phyloP scores from a whole-genome alignment of 2,329 filamentous ascomycete species.

The Sclerotinia borealis region DNA sequence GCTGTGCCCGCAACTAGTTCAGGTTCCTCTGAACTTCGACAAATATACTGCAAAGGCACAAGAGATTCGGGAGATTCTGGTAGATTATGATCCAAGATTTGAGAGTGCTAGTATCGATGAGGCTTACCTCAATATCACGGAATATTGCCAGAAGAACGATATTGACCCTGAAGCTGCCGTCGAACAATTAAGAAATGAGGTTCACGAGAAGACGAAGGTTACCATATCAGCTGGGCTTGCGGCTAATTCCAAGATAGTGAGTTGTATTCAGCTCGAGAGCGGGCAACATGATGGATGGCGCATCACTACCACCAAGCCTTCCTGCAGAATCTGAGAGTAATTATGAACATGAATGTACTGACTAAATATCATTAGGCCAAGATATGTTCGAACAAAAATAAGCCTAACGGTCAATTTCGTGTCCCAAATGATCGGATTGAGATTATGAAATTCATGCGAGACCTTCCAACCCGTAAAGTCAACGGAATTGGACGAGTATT shows the following conservation, averaged over 20 bases:
- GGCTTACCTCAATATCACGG: slow-evolving; percentile 90
- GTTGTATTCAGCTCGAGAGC: not conserved
- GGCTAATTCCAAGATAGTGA: slow-evolving; percentile 71
- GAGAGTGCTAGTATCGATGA: slow-evolving; percentile 95
- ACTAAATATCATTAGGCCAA: slow-evolving; percentile 51
- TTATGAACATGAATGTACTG: not conserved
- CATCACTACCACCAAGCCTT: not conserved
- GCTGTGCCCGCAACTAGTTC: slow-evolving; percentile 78
- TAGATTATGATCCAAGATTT: slow-evolving; percentile 82
- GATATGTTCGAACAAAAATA: slow-evolving; percentile 92
- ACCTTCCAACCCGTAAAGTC: slow-evolving; percentile 80
- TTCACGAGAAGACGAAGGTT: slow-evolving; percentile 70
- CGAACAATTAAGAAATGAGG: slow-evolving; percentile 67
- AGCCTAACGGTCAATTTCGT: slow-evolving; percentile 87
- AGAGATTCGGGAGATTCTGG: slow-evolving; percentile 76
- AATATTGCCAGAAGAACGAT: slow-evolving; percentile 67
- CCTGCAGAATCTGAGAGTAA: not conserved
- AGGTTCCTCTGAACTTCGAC: slow-evolving; percentile 77
- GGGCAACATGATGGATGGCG: not conserved
- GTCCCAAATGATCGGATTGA: slow-evolving; percentile 64
- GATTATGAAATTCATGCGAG: slow-evolving; percentile 81
- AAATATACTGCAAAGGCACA: slow-evolving; percentile 89
- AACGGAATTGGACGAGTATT: slow-evolving; percentile 94
- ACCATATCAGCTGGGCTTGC: slow-evolving; percentile 94
- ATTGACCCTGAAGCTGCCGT: slow-evolving; percentile 69